A percentile compares a stretch with the other conserved stretches of the same genome.
phyloP scores from a whole-genome alignment of 208 protist species.

The Wallacemonas sp. region DNA sequence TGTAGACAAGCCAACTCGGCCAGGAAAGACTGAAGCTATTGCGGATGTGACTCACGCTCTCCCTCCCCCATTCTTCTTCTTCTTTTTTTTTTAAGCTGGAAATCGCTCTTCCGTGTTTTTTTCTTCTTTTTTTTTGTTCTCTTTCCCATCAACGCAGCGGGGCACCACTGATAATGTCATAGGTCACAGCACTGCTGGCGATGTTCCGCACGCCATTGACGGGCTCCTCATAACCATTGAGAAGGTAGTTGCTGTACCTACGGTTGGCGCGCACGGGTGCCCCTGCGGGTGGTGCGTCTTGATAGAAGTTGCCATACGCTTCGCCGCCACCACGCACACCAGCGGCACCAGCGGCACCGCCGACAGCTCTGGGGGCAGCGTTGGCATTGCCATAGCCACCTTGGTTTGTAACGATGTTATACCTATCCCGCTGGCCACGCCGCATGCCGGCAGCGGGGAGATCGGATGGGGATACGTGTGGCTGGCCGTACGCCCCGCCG shows the following conservation, averaged over 20 bases:
- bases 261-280: not conserved
- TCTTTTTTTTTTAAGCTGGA: no score
- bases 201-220: not conserved
- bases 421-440: not conserved
- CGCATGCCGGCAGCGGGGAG: constrained; percentile 2
- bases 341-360: not conserved
- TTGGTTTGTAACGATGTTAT: constrained; percentile 13
- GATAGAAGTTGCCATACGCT: constrained; percentile 9
- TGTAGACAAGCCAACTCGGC: no score
- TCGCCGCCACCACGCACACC: not conserved
- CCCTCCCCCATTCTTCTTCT: no score
- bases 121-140: not conserved
- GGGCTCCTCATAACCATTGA: constrained; percentile 12
- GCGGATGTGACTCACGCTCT: no score
- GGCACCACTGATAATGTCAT: constrained; percentile 24
- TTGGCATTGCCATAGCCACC: not conserved
- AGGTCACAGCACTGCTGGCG: constrained; percentile 13
- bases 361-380: not conserved
- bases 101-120: not conserved
- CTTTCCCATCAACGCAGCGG: not conserved
- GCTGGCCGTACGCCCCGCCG: no score
- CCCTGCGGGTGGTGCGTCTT: not conserved
- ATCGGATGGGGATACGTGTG: not conserved
- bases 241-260: constrained; percentile 12
- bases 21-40: no score